phyloP scores from a whole-genome alignment of 2,329 filamentous ascomycete genomes.

The Pseudopyrenochaeta lycopersici region DNA sequence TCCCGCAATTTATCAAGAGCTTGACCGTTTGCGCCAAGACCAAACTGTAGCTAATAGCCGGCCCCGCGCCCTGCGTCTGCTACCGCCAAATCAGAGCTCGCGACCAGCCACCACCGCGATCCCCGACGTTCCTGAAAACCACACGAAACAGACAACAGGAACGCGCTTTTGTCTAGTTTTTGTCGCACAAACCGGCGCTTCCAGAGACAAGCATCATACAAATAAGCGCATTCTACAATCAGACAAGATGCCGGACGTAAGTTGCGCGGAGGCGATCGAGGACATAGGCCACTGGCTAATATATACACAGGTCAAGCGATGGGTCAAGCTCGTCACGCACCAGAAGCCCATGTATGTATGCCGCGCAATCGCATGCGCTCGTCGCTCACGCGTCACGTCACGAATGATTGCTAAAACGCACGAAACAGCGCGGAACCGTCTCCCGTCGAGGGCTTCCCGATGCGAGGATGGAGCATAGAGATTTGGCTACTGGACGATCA shows the following conservation, averaged over 20 bases:
- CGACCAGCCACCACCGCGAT: slow-evolving; percentile 30
- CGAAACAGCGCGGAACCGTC: slow-evolving; percentile 75
- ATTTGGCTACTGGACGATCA: slow-evolving; percentile 85
- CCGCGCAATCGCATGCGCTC: slow-evolving; percentile 23
- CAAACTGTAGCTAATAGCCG: slow-evolving; percentile 12
- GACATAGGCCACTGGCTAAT: slow-evolving; percentile 16
- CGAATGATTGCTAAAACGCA: slow-evolving; percentile 18
- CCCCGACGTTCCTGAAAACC: slow-evolving; percentile 13
- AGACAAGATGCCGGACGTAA: slow-evolving; percentile 57
- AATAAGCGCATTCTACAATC: slow-evolving; percentile 6
- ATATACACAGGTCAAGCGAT: slow-evolving; percentile 74
- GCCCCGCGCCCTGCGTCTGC: slow-evolving; percentile 20
- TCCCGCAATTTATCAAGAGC: slow-evolving; percentile 8
- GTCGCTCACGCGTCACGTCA: slow-evolving; percentile 15
- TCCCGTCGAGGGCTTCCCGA: slow-evolving; percentile 85
- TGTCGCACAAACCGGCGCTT: slow-evolving; percentile 14
- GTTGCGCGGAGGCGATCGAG: slow-evolving; percentile 21
- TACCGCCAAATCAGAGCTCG: slow-evolving; percentile 29
- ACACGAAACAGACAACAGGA: slow-evolving; percentile 7
- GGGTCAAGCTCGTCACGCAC: slow-evolving; percentile 91
- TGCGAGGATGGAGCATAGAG: slow-evolving; percentile 91
- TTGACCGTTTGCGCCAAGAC: slow-evolving; percentile 24
- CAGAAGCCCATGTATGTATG: slow-evolving; percentile 83
- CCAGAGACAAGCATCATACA: neutral
- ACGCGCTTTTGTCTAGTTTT: slow-evolving; percentile 20